Conservation (phyloP, 352 stramenopile genomes). For the Phytophthora sansomeana region DNA sequence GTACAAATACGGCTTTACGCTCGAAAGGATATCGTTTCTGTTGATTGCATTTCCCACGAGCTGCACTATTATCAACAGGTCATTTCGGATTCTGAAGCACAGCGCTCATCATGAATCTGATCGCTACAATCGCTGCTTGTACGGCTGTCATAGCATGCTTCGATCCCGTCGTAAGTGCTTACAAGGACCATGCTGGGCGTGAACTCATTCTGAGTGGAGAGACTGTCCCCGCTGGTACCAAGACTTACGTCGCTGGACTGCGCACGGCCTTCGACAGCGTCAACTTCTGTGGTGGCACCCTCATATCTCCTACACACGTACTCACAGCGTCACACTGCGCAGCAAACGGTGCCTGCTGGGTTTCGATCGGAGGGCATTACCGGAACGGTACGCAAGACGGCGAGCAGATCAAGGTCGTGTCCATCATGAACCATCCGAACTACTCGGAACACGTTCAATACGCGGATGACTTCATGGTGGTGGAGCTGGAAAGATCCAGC, state of each 20-base stretch:
- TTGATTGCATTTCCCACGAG: too few species aligned
- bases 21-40: too few species aligned
- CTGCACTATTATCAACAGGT: too few species aligned
- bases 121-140: too few species aligned
- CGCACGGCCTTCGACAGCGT: constrained; percentile 16
- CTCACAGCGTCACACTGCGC: constrained; percentile 22
- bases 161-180: too few species aligned
- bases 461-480: constrained; percentile 46
- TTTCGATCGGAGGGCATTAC: constrained; percentile 12
- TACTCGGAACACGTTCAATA: constrained; percentile 15
- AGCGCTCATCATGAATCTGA: too few species aligned
- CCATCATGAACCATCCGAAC: constrained; percentile 24
- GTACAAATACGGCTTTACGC: too few species aligned
- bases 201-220: constrained; percentile 47
- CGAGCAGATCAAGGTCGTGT: constrained; percentile 26
- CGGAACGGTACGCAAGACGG: constrained; percentile 21
- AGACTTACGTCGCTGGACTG: constrained; percentile 42
- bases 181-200: constrained; percentile 10
- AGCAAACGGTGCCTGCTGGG: not conserved
- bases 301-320: constrained; percentile 24
- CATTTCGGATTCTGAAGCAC: too few species aligned
- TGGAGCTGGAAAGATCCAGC: constrained; percentile 48
- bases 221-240: constrained; percentile 37
- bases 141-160: too few species aligned
- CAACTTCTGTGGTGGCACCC: constrained; percentile 14